Evolutionary conservation across 345 rosid genomes (phyloP).

Genomic region (Xanthoceras sorbifolium): DNA sequence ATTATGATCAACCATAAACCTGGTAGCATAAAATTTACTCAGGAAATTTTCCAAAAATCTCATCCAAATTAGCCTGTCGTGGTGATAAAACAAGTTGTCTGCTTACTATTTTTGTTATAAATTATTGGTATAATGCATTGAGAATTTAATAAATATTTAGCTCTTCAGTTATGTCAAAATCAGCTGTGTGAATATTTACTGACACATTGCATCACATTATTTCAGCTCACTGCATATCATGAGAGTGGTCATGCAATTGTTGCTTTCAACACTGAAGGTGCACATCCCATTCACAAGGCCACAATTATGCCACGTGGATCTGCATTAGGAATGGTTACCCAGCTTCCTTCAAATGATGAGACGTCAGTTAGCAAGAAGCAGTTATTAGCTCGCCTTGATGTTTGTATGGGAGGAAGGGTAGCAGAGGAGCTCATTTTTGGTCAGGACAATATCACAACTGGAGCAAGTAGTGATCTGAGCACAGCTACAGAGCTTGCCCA

Average conservation of each 20-base stretch:
- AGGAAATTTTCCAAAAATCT: not conserved
- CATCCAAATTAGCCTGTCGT: not conserved
- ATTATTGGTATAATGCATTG: not conserved
- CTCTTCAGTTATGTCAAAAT: constrained; percentile 5
- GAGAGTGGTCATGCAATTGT: constrained; percentile 99
- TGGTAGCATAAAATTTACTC: not conserved
- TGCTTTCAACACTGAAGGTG: constrained; percentile 86
- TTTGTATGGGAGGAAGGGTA: constrained; percentile 99
- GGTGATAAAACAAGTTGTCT: not conserved
- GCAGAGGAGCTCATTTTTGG: constrained; percentile 99
- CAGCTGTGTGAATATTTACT: constrained; percentile 2
- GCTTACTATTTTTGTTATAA: constrained; percentile 4
- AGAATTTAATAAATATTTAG: not conserved
- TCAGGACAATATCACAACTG: constrained; percentile 82
- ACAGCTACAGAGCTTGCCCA: constrained; percentile 96
- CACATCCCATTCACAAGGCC: constrained; percentile 98
- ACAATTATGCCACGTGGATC: constrained; percentile 99
- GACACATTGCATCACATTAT: constrained; percentile 12
- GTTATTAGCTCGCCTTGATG: constrained; percentile 94
- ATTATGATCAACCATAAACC: not conserved
- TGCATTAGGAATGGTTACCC: constrained; percentile 98
- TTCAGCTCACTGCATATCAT: constrained; percentile 95
- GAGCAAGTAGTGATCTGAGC: constrained; percentile 93
- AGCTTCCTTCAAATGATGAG: constrained; percentile 94
- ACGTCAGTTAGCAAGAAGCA: constrained; percentile 96